Evolutionary conservation across 176 grass and related monocot species (phyloP).

Genomic region (Lolium perenne): DNA sequence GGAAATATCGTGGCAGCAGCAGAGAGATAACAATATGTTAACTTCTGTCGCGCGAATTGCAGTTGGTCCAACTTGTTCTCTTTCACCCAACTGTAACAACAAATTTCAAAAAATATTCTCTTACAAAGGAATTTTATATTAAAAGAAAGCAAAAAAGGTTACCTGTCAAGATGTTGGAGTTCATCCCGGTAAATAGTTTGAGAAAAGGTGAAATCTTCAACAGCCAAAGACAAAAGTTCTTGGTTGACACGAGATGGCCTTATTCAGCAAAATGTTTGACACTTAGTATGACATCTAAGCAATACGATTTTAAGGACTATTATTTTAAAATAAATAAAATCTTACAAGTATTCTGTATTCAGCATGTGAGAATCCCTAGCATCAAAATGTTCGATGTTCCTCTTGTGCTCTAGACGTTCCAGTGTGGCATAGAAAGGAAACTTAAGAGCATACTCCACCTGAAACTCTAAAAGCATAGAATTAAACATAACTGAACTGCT

Average conservation of each 20-base stretch:
- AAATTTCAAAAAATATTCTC: neutral
- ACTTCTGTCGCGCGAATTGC: neutral
- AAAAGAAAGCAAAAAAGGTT: neutral
- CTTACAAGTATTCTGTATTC: constrained; percentile 62
- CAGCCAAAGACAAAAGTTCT: constrained; percentile 54
- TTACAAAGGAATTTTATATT: neutral
- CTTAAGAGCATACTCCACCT: constrained; percentile 67
- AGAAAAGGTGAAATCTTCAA: constrained; percentile 58
- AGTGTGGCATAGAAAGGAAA: constrained; percentile 73
- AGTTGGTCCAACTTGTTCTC: neutral
- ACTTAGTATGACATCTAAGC: neutral
- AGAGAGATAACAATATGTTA: constrained; percentile 2
- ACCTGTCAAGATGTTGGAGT: constrained; percentile 73
- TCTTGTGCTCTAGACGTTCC: constrained; percentile 78
- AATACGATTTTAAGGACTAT: neutral
- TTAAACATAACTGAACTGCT: neutral
- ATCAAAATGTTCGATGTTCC: constrained; percentile 72
- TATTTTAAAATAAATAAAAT: neutral
- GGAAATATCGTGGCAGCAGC: neutral
- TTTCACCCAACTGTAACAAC: neutral
- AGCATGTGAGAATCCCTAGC: constrained; percentile 31
- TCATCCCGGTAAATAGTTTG: constrained; percentile 64
- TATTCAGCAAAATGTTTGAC: constrained; percentile 40
- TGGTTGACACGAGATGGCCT: constrained; percentile 42
- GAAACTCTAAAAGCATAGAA: constrained; percentile 28